Conservation (phyloP, 2,329 filamentous ascomycete genomes). For the Monosporascus sp. region DNA sequence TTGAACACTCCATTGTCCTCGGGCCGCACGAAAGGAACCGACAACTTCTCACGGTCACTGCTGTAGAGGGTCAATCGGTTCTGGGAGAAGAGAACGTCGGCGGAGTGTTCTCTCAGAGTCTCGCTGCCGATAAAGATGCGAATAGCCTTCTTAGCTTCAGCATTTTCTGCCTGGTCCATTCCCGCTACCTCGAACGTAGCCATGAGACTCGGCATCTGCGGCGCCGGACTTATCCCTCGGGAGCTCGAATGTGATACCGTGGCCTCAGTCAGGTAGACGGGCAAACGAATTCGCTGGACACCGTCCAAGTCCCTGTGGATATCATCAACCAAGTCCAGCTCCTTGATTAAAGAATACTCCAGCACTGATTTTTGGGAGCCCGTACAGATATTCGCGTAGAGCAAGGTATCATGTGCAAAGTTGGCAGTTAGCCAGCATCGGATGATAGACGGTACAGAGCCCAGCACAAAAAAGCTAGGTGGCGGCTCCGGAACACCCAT, state of each 20-base stretch:
- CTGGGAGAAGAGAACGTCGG: conserved; percentile 86
- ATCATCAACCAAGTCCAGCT: conserved; percentile 64
- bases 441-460: conserved; percentile 87
- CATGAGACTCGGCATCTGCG: conserved; percentile 75
- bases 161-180: conserved; percentile 43
- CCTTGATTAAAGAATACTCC: conserved; percentile 67
- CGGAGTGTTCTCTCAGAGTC: conserved; percentile 76
- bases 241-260: conserved; percentile 72
- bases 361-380: conserved; percentile 87
- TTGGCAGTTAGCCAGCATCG: conserved; percentile 90
- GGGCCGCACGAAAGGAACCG: conserved; percentile 85
- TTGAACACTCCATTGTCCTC: conserved; percentile 82
- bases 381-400: conserved; percentile 89
- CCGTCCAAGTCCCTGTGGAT: conserved; percentile 63
- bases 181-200: conserved; percentile 73
- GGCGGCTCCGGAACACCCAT: conserved; percentile 70
- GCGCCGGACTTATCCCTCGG: conserved; percentile 64
- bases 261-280: conserved; percentile 87
- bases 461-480: conserved; percentile 78
- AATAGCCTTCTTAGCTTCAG: conserved; percentile 57
- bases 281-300: conserved; percentile 64
- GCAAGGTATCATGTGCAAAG: conserved; percentile 81
- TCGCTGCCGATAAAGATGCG: conserved; percentile 90
- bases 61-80: conserved; percentile 86
- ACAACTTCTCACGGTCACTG: conserved; percentile 79